Conservation (phyloP, 2,329 filamentous ascomycete genomes). For the Pseudogymnoascus sp. region DNA sequence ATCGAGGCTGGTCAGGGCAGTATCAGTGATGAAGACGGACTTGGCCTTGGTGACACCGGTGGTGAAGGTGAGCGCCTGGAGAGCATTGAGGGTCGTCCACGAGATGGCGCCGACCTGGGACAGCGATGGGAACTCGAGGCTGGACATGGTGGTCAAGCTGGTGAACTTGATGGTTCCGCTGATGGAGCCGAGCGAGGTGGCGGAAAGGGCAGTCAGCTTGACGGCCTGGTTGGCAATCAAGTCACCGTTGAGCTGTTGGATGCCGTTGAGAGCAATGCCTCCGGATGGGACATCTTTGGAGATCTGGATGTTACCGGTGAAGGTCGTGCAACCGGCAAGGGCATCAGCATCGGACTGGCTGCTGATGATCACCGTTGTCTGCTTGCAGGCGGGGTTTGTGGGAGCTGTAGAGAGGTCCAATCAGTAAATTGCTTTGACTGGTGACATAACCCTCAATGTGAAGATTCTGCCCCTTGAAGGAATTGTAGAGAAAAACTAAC, state of each 20-base stretch:
- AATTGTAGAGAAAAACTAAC: constrained; percentile 20
- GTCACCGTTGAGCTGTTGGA: constrained; percentile 50
- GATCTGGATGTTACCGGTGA: constrained; percentile 31
- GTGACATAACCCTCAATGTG: not conserved
- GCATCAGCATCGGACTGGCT: constrained; percentile 27
- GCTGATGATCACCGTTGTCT: constrained; percentile 28
- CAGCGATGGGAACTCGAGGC: constrained; percentile 61
- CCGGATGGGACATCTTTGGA: constrained; percentile 25
- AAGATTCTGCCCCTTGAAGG: not conserved
- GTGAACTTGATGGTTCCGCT: constrained; percentile 62
- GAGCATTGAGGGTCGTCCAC: constrained; percentile 64
- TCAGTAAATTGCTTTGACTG: constrained; percentile 2
- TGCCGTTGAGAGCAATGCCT: constrained; percentile 53
- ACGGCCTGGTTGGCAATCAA: constrained; percentile 55
- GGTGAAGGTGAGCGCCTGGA: constrained; percentile 54
- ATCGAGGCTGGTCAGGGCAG: constrained; percentile 68
- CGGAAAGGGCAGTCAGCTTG: constrained; percentile 45
- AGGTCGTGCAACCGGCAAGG: constrained; percentile 26
- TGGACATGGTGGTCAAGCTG: constrained; percentile 62
- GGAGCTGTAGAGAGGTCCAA: not conserved
- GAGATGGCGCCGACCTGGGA: constrained; percentile 59
- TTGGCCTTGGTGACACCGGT: constrained; percentile 59
- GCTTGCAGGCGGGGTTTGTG: constrained; percentile 24
- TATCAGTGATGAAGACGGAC: constrained; percentile 75
- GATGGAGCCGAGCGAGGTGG: constrained; percentile 59